Evolutionary conservation across 1,284 basidiomycete species (phyloP).

Genomic region (Ceratobasidium theobromae): DNA sequence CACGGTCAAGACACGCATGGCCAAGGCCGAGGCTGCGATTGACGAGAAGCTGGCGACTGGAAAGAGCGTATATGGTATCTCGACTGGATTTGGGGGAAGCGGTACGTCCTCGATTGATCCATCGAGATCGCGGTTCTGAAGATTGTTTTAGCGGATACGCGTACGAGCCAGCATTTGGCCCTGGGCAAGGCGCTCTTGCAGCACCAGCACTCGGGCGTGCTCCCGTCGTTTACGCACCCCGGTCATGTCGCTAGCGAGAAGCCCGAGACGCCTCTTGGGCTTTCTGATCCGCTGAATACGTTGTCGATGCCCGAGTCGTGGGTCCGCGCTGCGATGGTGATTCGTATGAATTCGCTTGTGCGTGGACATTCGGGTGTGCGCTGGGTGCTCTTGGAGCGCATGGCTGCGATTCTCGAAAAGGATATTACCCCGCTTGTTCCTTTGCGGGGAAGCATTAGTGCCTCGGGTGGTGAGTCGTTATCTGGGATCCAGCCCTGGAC

Average conservation of each 20-base stretch:
- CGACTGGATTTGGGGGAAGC: constrained; percentile 34
- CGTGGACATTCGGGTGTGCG: constrained; percentile 87
- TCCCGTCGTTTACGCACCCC: constrained; percentile 44
- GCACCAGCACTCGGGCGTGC: constrained; percentile 73
- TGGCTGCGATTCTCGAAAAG: constrained; percentile 69
- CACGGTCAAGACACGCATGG: constrained; percentile 53
- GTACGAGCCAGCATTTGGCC: constrained; percentile 65
- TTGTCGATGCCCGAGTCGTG: constrained; percentile 84
- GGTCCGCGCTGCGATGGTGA: constrained; percentile 85
- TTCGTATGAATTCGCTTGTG: constrained; percentile 84
- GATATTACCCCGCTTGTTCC: constrained; percentile 57
- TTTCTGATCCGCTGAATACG: constrained; percentile 64
- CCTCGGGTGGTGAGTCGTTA: constrained; percentile 42
- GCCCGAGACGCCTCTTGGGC: constrained; percentile 50
- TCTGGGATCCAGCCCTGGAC: constrained; percentile 39
- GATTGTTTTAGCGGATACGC: constrained; percentile 56
- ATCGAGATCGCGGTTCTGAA: not conserved
- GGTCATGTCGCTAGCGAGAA: constrained; percentile 4
- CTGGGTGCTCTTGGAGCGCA: constrained; percentile 76
- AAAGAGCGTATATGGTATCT: constrained; percentile 67
- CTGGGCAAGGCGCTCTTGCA: constrained; percentile 78
- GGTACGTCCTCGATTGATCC: constrained; percentile 14
- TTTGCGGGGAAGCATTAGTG: constrained; percentile 47
- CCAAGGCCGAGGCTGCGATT: constrained; percentile 62
- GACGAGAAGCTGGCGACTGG: constrained; percentile 65